A percentile compares a stretch with the other conserved stretches of the same genome.
Evolutionary conservation across 2,329 filamentous ascomycete genomes (phyloP).

Genomic region (Fusarium secorum): DNA sequence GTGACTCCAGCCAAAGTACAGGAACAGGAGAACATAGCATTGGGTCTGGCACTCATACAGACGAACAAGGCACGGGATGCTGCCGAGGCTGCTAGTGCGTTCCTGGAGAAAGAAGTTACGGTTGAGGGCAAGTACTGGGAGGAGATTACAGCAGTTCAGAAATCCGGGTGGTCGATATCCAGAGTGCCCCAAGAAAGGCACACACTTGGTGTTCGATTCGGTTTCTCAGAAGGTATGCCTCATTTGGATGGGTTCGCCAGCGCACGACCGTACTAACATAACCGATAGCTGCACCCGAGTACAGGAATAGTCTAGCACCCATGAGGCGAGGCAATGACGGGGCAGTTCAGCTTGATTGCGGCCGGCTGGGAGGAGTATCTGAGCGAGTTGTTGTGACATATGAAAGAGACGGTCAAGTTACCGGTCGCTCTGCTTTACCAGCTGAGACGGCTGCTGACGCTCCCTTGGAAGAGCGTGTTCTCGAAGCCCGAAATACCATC

Average conservation of each 20-base stretch:
- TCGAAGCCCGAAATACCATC: constrained; percentile 78
- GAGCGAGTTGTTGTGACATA: constrained; percentile 74
- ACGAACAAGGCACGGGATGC: constrained; percentile 78
- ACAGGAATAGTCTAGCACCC: constrained; percentile 77
- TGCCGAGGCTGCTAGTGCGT: constrained; percentile 73
- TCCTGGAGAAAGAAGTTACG: constrained; percentile 78
- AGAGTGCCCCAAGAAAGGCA: constrained; percentile 76
- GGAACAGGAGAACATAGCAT: constrained; percentile 64
- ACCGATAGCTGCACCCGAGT: constrained; percentile 60
- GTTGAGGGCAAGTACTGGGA: constrained; percentile 90
- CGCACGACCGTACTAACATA: constrained; percentile 38
- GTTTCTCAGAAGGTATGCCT: constrained; percentile 76
- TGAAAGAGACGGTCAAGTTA: constrained; percentile 62
- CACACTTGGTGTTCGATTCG: constrained; percentile 85
- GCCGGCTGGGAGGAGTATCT: constrained; percentile 58
- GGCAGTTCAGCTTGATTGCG: constrained; percentile 74
- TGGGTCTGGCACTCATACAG: constrained; percentile 81
- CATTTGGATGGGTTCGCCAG: not conserved
- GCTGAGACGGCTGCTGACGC: constrained; percentile 62
- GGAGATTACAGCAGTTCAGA: constrained; percentile 80
- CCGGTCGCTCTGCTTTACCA: constrained; percentile 64
- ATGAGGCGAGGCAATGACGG: constrained; percentile 79
- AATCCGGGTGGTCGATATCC: constrained; percentile 87
- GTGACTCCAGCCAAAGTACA: constrained; percentile 62
- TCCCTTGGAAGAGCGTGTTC: constrained; percentile 70